Base-by-base conservation (phyloP, 2,329 filamentous ascomycete genomes). In the Pseudopyricularia cyperi region DNA sequence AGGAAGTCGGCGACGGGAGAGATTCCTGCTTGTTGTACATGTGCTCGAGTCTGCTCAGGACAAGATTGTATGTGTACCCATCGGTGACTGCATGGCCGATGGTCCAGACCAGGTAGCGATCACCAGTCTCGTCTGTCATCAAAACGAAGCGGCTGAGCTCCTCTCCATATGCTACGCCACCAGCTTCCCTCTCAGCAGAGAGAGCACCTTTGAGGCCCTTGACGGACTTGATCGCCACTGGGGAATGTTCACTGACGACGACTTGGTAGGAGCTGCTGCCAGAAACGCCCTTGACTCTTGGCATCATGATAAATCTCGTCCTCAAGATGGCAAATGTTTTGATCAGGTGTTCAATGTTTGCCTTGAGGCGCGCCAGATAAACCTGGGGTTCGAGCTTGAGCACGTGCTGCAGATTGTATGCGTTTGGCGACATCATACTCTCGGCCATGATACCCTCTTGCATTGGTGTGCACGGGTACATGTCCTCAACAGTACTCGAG, bases 101-200 rank as follows among this genome's bases (percentile, higher is more conserved):
- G 47, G 57, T 55, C 59, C 58, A 61, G 8, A 58, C 55, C 42
- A 61, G 59, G 28, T 52, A 34, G 3, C 34, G 37, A 12, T 12
- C 46, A 19, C 11, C 44, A 9, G 28, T 9, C 24, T 51, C 7
- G 3, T 15, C 34, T 5, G 55, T 30, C 7, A 59, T 54, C 8
- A 59, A 47, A 11, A 57, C 51, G 15, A 56, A 60, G 4, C 56
- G 47, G 17, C 55, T 57, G 4, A 61, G 55, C 1, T 35, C 12
- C 4, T 56, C 54, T 2, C 59, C 58, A 22, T 32, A 48, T 2
- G 24, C 46, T 9, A 48, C 30, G 5, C 24, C 17, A 19, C 4
- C 22, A n/a, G 39, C 22, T 22, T 44, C 14, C 17, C 4, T 44
- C 39, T 44, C 39, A 17, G 22, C 39, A 26, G 39, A 14, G 5